Evolutionary conservation across 805 yeast species (phyloP).

Genomic region (Dipodascopsis uninucleata): DNA sequence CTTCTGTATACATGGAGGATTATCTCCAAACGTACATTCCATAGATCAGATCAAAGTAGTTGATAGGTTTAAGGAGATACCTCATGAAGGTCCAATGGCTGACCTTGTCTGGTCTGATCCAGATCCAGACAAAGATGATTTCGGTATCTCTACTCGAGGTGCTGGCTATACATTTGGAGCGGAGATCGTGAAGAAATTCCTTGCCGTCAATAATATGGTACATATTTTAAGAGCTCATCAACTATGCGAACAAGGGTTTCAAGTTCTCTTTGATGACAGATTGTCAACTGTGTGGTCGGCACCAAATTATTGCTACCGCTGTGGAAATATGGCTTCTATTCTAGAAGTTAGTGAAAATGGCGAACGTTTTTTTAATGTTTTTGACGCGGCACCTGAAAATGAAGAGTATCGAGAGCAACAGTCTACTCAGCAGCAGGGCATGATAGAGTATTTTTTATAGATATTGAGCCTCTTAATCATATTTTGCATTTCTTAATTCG

Average conservation of each 20-base stretch:
- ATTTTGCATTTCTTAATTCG: not conserved
- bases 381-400: conserved; percentile 96
- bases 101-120: conserved; percentile 99
- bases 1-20: conserved; percentile 86
- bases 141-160: conserved; percentile 87
- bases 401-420: conserved; percentile 44
- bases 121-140: conserved; percentile 73
- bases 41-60: conserved; percentile 86
- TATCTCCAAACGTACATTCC: conserved; percentile 91
- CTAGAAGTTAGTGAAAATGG: conserved; percentile 74
- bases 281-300: conserved; percentile 98
- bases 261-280: conserved; percentile 82
- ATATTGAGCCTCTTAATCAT: not conserved
- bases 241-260: conserved; percentile 93
- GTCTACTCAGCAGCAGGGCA: conserved; percentile 13
- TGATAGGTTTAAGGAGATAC: conserved; percentile 90
- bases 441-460: conserved; percentile 26
- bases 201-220: conserved; percentile 69
- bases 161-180: conserved; percentile 97
- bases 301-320: conserved; percentile 94
- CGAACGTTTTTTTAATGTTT: conserved; percentile 76
- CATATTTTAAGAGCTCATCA: conserved; percentile 94
- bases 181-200: conserved; percentile 83
- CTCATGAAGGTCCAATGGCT: conserved; percentile 99
- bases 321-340: conserved; percentile 98